Base-by-base conservation (phyloP, 225 moss, liverwort and hornwort genomes). In the Lunularia cruciata region DNA sequence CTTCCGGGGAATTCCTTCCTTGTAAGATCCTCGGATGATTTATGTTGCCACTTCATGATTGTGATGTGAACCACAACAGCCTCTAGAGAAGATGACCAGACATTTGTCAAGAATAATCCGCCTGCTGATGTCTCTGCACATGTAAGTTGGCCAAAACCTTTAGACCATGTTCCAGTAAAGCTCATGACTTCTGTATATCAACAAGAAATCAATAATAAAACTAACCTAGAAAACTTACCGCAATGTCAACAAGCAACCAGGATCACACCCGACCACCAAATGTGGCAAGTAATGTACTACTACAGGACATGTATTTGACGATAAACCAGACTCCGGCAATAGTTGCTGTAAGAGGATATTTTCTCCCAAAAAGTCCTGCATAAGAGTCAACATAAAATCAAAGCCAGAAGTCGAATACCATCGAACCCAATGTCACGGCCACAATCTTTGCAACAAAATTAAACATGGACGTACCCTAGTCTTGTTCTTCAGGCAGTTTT, bases 181-280 rank as follows among this genome's bases (percentile, higher is more conserved):
- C 43, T 43, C 12, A 43, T 16, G 1, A 10, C 16, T 43, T 43
- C 43, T 43, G 43, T 43, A 43, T 43, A 1, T 43, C 5, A 43
- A 43, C n/a, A n/a, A n/a, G n/a, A n/a, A n/a, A n/a, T n/a, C n/a
- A n/a, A n/a, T n/a, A n/a, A n/a, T n/a, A n/a, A n/a, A n/a, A n/a
- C n/a, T 43, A 11, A 43, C 11, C 12, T 43, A 42, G 15, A 34
- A 4, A 5, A 53, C 79, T 40, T 72, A 79, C 79, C 79, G 75
- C 36, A 79, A 42, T n/a, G 79, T 71, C 45, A 79, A 75, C 25
- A 63, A 79, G 47, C 79, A 71, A 63, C 59, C 40, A 35, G 55
- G 49, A 61, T 71, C 65, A 67, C 79, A 79, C 28, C 79, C 79
- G 31, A 72, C 45, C 27, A 79, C 63, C 38, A 79, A 48, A 35